phyloP scores from a whole-genome alignment of 495 filamentous ascomycete genomes.

The Cudoniella acicularis region DNA sequence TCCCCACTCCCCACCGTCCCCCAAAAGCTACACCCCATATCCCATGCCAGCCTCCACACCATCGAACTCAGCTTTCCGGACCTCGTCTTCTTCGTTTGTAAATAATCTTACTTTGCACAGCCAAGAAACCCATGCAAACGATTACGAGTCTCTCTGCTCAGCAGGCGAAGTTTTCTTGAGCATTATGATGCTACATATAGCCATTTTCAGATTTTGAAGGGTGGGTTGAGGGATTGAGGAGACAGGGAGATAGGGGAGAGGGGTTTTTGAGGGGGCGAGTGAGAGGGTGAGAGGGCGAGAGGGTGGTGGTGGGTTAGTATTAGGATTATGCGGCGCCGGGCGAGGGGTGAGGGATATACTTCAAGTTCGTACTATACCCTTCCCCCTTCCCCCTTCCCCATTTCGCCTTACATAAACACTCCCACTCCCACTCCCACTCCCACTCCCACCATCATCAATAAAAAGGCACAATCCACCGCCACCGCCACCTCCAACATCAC shows the following conservation, averaged over 20 bases:
- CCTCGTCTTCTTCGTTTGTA: background rate
- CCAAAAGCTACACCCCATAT: background rate
- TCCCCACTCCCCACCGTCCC: too few relatives aligned
- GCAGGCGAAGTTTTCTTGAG: conserved; percentile 52
- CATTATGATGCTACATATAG: conserved; percentile 75
- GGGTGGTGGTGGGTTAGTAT: background rate
- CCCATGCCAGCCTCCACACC: background rate
- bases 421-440: too few relatives aligned
- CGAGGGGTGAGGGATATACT: too few relatives aligned
- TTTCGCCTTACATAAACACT: too few relatives aligned
- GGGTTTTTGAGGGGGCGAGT: conserved; percentile 75
- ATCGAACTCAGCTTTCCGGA: background rate
- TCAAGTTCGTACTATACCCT: too few relatives aligned
- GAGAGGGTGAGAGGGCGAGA: conserved; percentile 35
- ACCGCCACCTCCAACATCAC: conserved; percentile 57
- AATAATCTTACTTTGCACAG: conserved; percentile 26
- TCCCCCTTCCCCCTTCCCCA: too few relatives aligned
- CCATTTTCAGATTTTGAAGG: conserved; percentile 79
- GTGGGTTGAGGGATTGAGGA: conserved; percentile 55
- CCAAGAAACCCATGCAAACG: conserved; percentile 43
- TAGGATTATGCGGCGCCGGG: too few relatives aligned
- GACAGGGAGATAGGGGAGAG: too few relatives aligned
- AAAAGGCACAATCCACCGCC: too few relatives aligned
- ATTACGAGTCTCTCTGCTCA: conserved; percentile 50
- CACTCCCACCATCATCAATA: too few relatives aligned